Evolutionary conservation across 169 alveolate genomes (phyloP).

Genomic region (Plasmodium gonderi): DNA sequence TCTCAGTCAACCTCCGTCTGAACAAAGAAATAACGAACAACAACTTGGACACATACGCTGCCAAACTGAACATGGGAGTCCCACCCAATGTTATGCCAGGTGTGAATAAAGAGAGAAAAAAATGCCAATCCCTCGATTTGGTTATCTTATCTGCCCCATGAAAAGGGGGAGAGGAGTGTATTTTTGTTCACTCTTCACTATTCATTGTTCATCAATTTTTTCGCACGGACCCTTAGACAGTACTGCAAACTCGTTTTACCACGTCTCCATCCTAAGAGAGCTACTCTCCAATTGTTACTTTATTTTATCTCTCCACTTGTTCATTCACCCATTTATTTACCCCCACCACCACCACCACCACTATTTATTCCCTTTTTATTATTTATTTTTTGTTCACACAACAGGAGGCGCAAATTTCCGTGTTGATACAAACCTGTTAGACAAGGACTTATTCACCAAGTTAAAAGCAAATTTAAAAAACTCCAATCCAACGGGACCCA

Average conservation of each 20-base stretch:
- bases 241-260: too few relatives aligned
- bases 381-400: neutral
- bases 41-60: slow-evolving; percentile 29
- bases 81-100: slow-evolving; percentile 48
- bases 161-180: too few relatives aligned
- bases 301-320: too few relatives aligned
- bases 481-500: neutral
- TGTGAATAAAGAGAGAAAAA: neutral
- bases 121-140: neutral
- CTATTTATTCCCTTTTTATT: too few relatives aligned
- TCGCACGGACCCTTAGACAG: too few relatives aligned
- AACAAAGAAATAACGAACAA: slow-evolving; percentile 60
- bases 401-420: slow-evolving; percentile 34
- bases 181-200: too few relatives aligned
- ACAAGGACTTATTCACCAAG: slow-evolving; percentile 47
- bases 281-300: too few relatives aligned
- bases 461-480: slow-evolving; percentile 62
- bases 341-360: too few relatives aligned
- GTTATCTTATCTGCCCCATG: neutral
- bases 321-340: too few relatives aligned
- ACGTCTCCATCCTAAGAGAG: too few relatives aligned
- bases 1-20: slow-evolving; percentile 42
- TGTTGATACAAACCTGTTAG: slow-evolving; percentile 49
- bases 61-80: slow-evolving; percentile 30
- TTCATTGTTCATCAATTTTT: too few relatives aligned